Percentiles rank a stretch among this genome's conserved stretches.
phyloP scores from a whole-genome alignment of 805 yeast species.

The Saccharomycopsis schoenii region DNA sequence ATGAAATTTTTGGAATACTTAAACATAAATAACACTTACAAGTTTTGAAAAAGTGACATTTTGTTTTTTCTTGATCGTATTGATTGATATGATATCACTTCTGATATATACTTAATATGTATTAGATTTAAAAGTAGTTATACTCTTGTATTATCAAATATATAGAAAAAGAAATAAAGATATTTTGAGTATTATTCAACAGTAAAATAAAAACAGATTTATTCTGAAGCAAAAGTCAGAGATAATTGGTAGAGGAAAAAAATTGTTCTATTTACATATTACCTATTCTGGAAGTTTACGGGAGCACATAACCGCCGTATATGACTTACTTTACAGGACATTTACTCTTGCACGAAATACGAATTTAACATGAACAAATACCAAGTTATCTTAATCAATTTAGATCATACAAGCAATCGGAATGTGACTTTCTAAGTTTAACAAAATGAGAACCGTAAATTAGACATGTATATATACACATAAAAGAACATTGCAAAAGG shows the following conservation, averaged over 20 bases:
- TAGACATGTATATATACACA: not conserved
- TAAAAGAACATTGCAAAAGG: not conserved
- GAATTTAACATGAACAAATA: too few relatives aligned
- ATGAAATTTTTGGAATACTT: too few relatives aligned
- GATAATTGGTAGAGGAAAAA: not conserved
- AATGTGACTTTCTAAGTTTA: not conserved
- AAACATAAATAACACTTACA: slow-evolving; percentile 19
- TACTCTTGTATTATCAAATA: too few relatives aligned
- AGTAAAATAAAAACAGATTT: not conserved
- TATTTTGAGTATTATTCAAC: too few relatives aligned
- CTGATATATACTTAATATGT: not conserved
- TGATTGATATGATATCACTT: not conserved
- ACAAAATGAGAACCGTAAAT: not conserved
- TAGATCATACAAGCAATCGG: not conserved
- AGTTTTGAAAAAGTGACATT: slow-evolving; percentile 23
- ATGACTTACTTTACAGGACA: too few relatives aligned
- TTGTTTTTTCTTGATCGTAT: not conserved
- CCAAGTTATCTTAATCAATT: too few relatives aligned
- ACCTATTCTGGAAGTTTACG: not conserved
- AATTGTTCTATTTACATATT: not conserved
- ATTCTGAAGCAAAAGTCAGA: not conserved
- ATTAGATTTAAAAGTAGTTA: not conserved
- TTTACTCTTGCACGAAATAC: too few relatives aligned
- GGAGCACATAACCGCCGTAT: not conserved
- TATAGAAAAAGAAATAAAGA: too few relatives aligned